Evolutionary conservation across 495 filamentous ascomycete species (phyloP).

Genomic region (Tuber calosporum): DNA sequence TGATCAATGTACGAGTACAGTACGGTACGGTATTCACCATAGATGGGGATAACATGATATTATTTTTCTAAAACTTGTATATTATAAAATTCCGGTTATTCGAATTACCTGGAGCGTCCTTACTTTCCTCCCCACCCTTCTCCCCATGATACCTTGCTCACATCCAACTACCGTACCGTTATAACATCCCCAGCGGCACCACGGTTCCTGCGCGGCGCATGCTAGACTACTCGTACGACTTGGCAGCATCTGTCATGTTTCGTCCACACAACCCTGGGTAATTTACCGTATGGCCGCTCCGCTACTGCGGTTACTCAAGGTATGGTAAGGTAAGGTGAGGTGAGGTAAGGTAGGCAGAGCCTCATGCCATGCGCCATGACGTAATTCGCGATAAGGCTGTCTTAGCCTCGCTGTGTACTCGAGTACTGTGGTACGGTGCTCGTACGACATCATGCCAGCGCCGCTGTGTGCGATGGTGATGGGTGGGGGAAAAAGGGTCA

Average conservation of each 20-base stretch:
- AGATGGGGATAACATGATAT: too few relatives aligned
- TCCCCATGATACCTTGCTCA: too few relatives aligned
- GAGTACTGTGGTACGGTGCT: too few relatives aligned
- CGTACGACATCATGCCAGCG: neutral
- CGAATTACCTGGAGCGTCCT: too few relatives aligned
- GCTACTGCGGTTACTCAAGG: neutral
- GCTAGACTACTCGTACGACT: too few relatives aligned
- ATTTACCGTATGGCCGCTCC: neutral
- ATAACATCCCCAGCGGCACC: neutral
- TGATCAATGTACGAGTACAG: too few relatives aligned
- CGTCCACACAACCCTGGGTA: neutral
- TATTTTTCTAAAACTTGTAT: too few relatives aligned
- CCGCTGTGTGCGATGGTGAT: neutral
- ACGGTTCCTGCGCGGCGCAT: neutral
- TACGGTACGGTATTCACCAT: too few relatives aligned
- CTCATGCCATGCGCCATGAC: neutral
- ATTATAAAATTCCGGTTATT: neutral
- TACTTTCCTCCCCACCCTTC: neutral
- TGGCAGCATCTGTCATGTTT: neutral
- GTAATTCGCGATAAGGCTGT: constrained; percentile 1
- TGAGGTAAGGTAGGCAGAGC: neutral
- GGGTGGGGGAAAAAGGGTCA: neutral
- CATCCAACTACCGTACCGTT: neutral
- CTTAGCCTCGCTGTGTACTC: neutral
- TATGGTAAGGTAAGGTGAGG: neutral